phyloP scores from a whole-genome alignment of 257 asterid species.

The Mitragyna speciosa region DNA sequence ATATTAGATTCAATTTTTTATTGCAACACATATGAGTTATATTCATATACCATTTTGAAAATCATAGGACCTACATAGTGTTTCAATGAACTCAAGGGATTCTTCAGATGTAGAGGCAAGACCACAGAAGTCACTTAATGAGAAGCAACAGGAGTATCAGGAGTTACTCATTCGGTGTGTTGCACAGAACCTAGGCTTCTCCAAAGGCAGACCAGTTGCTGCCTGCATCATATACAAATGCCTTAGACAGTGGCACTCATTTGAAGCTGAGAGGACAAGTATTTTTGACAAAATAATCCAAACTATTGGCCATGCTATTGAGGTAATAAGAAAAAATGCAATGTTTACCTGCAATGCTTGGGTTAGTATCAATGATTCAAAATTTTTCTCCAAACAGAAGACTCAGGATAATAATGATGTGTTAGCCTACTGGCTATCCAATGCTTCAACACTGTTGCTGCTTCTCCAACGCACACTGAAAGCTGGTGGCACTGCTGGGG shows the following conservation, averaged over 20 bases:
- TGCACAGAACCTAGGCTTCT: constrained; percentile 91
- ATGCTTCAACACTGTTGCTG: constrained; percentile 90
- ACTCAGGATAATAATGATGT: constrained; percentile 87
- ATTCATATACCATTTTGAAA: constrained; percentile 15
- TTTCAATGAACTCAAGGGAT: constrained; percentile 71
- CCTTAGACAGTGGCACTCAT: constrained; percentile 90
- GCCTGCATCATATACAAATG: constrained; percentile 95
- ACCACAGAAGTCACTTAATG: constrained; percentile 85
- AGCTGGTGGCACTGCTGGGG: constrained; percentile 89
- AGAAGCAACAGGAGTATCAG: constrained; percentile 93
- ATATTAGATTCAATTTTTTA: constrained; percentile 9
- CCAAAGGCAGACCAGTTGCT: constrained; percentile 81
- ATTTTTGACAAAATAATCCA: constrained; percentile 94
- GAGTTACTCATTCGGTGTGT: constrained; percentile 88
- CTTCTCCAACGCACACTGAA: constrained; percentile 89
- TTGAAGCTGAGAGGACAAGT: constrained; percentile 92
- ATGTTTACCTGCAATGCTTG: constrained; percentile 2
- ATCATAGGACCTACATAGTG: constrained; percentile 67
- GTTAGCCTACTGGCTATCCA: constrained; percentile 94
- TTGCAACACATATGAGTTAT: neutral
- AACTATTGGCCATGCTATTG: constrained; percentile 95
- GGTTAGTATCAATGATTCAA: constrained; percentile 13
- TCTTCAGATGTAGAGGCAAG: constrained; percentile 68
- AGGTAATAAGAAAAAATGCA: constrained; percentile 43
- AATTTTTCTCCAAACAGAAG: constrained; percentile 34